Evolutionary conservation across 2,329 filamentous ascomycete genomes (phyloP), one percentile per base, ranked within the genome.

Genomic region (Verruconis gallopava): DNA sequence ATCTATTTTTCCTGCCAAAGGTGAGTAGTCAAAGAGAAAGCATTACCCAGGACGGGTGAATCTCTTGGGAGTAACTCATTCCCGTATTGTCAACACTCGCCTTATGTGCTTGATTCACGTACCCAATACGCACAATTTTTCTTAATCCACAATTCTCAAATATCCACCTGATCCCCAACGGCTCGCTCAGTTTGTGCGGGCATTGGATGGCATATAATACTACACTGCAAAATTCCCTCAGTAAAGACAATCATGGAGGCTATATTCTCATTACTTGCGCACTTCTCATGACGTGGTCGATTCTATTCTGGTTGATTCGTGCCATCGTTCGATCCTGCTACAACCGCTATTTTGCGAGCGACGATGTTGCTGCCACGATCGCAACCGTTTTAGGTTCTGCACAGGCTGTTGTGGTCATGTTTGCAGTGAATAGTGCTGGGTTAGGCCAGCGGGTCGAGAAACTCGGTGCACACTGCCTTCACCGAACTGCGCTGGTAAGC

Each of bases 361-460:
- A 43, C 18, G 41, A 43, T 17, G 19, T 43, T 4, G 28, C 25
- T 3, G 25, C 25, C 13, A 38, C 35, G 3, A 14, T 38, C 11
- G 41, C 25, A 14, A 43, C 33, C 13, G 35, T 43, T 13, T 38
- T 40, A 13, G 46, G 40, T 15, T 12, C 42, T 12, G 44, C 25
- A 11, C 46, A 48, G 28, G 38, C 44, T 4, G 25, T 38, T 4
- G 15, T 28, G 14, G 37, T 28, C 20, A 34, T 46, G 11, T 9
- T 38, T 9, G 38, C 46, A 6, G 44, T 42, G 11, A 32, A 42
- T 12, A 13, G 13, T 13, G 32, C 40, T 36, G 44, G 46, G n/a
- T 6, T 46, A 9, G 46, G 46, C 19, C 21, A 34, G 17, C 34
- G 42, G 17, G 18, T 42, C n/a, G n/a, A 20, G 17, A 40, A 19